Evolutionary conservation across 768 basidiomycete species (phyloP), one percentile per base, ranked within the genome.

Genomic region (Trametes cinnabarina): DNA sequence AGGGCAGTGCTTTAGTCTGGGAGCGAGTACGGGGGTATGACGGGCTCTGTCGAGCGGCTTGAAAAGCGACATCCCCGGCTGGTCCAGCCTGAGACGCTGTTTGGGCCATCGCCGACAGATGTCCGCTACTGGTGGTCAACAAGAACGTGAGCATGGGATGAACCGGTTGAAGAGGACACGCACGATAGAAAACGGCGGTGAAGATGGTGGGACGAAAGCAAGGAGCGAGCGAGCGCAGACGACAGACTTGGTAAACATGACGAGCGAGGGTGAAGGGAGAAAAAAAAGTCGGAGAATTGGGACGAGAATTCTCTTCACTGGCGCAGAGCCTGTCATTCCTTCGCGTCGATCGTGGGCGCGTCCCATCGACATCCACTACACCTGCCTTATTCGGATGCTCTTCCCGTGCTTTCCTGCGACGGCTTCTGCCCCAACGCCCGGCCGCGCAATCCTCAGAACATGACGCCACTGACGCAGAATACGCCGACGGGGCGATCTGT

Each of bases 231-330:
- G 44, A 3, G 37, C 11, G 5, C 14, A 15, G 15, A 15, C 37
- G 14, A 39, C 5, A n/a, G n/a, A 14, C 5, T 15, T 34, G 34
- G 17, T 7, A 32, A 32, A 32, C 30, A 32, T 12, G 37, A 39
- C 37, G 40, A 15, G 22, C 9, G 20, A 42, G 39, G 22, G 58
- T 60, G 58, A 60, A 60, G 58, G 28, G 47, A 55, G 35, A 19
- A 39, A 39, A 37, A 7, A 34, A 20, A 12, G 20, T 3, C 3
- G 11, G 12, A 20, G 50, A 20, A 19, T 23, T 0, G 22, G n/a
- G 30, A 32, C 12, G 30, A 6, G 30, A 42, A 11, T 15, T n/a
- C 42, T 4, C 58, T 46, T 60, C 58, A 60, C 58, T 55, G 34
- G 41, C 40, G n/a, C 30, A 60, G 41, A 41, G 22, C 40, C 47